Evolutionary conservation across 2,329 filamentous ascomycete genomes (phyloP), one percentile per base, ranked within the genome.

Genomic region (Colletotrichum karsti): DNA sequence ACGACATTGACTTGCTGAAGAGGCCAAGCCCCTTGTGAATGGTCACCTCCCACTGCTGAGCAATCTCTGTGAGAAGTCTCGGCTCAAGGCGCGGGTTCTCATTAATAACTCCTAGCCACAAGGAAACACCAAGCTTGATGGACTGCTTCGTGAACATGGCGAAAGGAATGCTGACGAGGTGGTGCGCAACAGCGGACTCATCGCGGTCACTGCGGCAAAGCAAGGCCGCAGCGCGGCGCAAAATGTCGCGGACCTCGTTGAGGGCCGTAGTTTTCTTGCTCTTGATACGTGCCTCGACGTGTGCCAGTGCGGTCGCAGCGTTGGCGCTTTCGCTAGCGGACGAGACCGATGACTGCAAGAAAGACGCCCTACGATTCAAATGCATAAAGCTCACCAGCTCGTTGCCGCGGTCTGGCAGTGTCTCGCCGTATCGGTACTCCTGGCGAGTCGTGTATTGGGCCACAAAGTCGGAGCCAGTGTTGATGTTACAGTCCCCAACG

Each of bases 361-460:
- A 85, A 4, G 88, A 86, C 60, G 85, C 74, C 70, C 84, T 81
- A 54, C 84, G 83, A 70, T 86, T 85, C 55, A 87, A 76, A 15
- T 85, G 85, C 84, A 90, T 87, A 65, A 88, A 86, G 50, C 85
- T 86, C 56, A 92, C 81, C 82, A 92, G 88, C 75, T 92, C 90
- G 67, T 87, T 84, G 67, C 91, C 90, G 69, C 91, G 88, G 66
- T 92, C 90, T 1, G 91, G 89, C 39, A 92, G 82, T 3, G 90
- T 88, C 76, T 97, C 94, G 10, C 94, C 90, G 75, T 95, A 95
- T 63, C 95, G 91, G 78, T 99, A 99, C 76, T 97, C 95, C 77
- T 99, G 97, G 39, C 96, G 92, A 26, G 94, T 97, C 4, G 95
- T 98, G 77, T 99, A 99, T 76, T 99, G 95, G 2, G 96, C 94